Evolutionary conservation across 257 asterid genomes (phyloP), one percentile per base, ranked within the genome.

Genomic region (Salvia hispanica): DNA sequence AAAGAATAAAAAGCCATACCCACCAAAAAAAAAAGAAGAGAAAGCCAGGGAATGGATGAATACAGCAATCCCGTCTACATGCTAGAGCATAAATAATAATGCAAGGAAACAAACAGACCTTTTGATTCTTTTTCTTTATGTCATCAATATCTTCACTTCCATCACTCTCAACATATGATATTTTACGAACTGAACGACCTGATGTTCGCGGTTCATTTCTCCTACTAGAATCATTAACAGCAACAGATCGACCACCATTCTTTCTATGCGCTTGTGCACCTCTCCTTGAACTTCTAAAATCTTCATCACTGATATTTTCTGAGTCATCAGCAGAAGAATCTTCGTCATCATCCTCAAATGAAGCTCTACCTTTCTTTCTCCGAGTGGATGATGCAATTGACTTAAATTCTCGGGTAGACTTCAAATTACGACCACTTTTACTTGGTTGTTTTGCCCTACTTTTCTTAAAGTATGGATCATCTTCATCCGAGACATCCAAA

Each of bases 161-260:
- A 74, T 93, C 99, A 72, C 99, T 91, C 89, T 94, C 99, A 40
- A 76, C 96, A 70, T 91, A 94, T 44, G 99, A 94, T 46, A 94
- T 97, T 77, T 91, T 94, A 62, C 93, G 91, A 73, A 85, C 88
- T 4, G 98, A 87, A 58, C 98, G 95, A 75, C 93, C 82, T 42
- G 99, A 94, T 43, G 93, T 76, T 55, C 98, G 91, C 31, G 77
- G 72, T 76, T 91, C 99, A 77, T 63, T 87, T 72, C 62, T 78
- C 78, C 89, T 84, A 31, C 72, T 48, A 69, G 95, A 81, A 75
- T 75, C 72, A 64, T 72, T 78, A 54, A 34, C 31, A 28, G 83
- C 65, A 51, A 78, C 57, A 62, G 84, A 82, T 67, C 89, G 86
- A 73, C 81, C 81, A 58, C 80, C 79, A 74, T 74, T 84, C 77